Evolutionary conservation across 108 stramenopile genomes (phyloP).

Genomic region (Skeletonema menzelii): DNA sequence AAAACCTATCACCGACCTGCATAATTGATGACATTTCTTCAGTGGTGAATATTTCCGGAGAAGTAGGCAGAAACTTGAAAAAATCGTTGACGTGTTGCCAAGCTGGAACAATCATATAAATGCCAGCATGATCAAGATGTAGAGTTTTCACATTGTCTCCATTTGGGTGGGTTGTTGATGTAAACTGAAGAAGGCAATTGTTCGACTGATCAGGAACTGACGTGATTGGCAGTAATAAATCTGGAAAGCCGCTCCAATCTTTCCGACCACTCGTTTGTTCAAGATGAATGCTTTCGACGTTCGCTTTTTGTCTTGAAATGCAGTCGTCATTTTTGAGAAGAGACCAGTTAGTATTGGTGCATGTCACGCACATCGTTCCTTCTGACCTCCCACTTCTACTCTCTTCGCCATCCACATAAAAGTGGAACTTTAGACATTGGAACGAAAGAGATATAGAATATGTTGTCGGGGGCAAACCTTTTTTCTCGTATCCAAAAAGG

Average conservation of each 20-base stretch:
- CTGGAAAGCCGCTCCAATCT: slow-evolving; percentile 20
- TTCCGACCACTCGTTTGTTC: slow-evolving; percentile 11
- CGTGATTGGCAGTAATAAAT: slow-evolving; percentile 17
- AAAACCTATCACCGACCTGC: slow-evolving; percentile 82
- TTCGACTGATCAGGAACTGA: not conserved
- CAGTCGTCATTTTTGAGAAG: slow-evolving; percentile 10
- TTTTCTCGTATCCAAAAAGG: slow-evolving; percentile 77
- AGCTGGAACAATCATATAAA: slow-evolving; percentile 55
- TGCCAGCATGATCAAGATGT: slow-evolving; percentile 54
- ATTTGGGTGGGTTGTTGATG: slow-evolving; percentile 52
- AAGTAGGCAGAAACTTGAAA: slow-evolving; percentile 46
- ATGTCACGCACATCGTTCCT: slow-evolving; percentile 4
- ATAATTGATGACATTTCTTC: slow-evolving; percentile 47
- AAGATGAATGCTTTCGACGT: slow-evolving; percentile 6
- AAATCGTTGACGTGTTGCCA: slow-evolving; percentile 55
- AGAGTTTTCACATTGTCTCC: slow-evolving; percentile 59
- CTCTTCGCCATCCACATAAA: slow-evolving; percentile 52
- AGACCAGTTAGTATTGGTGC: slow-evolving; percentile 14
- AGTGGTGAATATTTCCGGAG: slow-evolving; percentile 44
- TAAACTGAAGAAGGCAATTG: slow-evolving; percentile 26
- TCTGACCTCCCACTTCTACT: slow-evolving; percentile 3
- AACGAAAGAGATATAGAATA: slow-evolving; percentile 65
- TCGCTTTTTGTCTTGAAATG: slow-evolving; percentile 15
- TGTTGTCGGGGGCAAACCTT: slow-evolving; percentile 73
- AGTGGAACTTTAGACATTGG: slow-evolving; percentile 16